A percentile compares a stretch with the other conserved stretches of the same genome.
Conservation (phyloP, 2,329 filamentous ascomycete species). For the Cladobotryum mycophilum region DNA sequence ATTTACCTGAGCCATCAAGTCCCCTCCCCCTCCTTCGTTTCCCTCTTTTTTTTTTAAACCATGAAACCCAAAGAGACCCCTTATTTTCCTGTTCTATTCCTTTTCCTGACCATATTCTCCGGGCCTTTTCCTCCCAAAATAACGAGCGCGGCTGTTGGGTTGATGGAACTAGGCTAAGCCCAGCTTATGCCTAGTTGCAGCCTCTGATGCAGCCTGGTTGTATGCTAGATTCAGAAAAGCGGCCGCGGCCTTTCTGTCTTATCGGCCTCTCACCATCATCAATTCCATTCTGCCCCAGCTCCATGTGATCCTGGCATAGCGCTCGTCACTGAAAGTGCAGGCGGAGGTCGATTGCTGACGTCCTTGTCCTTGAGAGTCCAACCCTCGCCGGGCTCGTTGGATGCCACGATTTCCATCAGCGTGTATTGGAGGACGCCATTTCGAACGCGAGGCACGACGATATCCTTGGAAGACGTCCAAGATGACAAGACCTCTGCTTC, state of each 20-base stretch:
- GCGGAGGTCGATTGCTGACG: slow-evolving; percentile 17
- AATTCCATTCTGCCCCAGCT: slow-evolving; percentile 13
- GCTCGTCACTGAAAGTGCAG: slow-evolving; percentile 21
- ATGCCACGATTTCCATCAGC: slow-evolving; percentile 39
- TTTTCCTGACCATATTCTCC: background rate
- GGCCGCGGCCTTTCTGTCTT: background rate
- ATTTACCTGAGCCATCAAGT: background rate
- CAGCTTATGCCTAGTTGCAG: slow-evolving; percentile 6
- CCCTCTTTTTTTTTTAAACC: slow-evolving; percentile 9
- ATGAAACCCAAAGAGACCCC: background rate
- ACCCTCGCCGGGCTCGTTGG: slow-evolving; percentile 30
- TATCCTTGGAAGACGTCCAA: slow-evolving; percentile 31
- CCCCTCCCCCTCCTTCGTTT: background rate
- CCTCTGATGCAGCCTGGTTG: background rate
- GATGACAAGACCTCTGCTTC: slow-evolving; percentile 25
- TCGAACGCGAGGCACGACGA: slow-evolving; percentile 40
- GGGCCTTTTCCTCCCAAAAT: background rate
- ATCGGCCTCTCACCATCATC: background rate
- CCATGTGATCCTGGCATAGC: slow-evolving; percentile 22
- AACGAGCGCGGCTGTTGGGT: too few species aligned
- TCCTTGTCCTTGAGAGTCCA: slow-evolving; percentile 32
- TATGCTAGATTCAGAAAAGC: too few species aligned
- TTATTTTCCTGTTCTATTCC: background rate
- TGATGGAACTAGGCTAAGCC: too few species aligned
- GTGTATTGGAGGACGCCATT: slow-evolving; percentile 42